These are phyloP conservation scores for Piedraia hortae DNA, from an alignment of 2,329 filamentous ascomycete genomes.

Conservation along the genomic window DNA sequence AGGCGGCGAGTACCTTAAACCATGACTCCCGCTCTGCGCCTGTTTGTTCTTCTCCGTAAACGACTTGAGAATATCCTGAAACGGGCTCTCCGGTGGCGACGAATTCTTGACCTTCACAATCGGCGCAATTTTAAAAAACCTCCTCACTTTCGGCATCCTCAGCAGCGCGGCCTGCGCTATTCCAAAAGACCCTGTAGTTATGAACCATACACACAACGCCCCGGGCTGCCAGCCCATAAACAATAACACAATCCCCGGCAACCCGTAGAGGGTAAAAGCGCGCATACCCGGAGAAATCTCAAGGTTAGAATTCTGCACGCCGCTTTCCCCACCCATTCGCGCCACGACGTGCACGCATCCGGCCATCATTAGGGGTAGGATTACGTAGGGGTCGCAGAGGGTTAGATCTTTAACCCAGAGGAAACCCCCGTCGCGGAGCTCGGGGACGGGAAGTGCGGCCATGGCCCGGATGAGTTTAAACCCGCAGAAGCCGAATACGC, in stretches of 20 bases:
- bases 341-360: slow-evolving; percentile 8
- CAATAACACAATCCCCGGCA: slow-evolving; percentile 26
- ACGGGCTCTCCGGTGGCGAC: too few species aligned
- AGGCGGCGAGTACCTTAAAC: too few species aligned
- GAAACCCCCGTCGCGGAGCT: slow-evolving; percentile 39
- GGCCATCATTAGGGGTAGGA: slow-evolving; percentile 31
- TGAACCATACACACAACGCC: slow-evolving; percentile 35
- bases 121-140: slow-evolving; percentile 15
- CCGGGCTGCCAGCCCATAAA: slow-evolving; percentile 29
- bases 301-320: slow-evolving; percentile 6
- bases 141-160: slow-evolving; percentile 13
- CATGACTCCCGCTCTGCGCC: too few species aligned
- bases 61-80: too few species aligned
- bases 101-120: too few species aligned
- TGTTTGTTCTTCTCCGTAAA: too few species aligned
- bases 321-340: slow-evolving; percentile 24
- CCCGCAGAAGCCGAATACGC: slow-evolving; percentile 51
- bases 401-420: slow-evolving; percentile 63
- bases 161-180: slow-evolving; percentile 15
- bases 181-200: slow-evolving; percentile 17
- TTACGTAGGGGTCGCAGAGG: slow-evolving; percentile 44
- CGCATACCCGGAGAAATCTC: slow-evolving; percentile 11
- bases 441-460: slow-evolving; percentile 52
- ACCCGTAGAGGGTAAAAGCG: slow-evolving; percentile 17
- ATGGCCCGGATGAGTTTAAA: slow-evolving; percentile 56